A percentile compares a stretch with the other conserved stretches of the same genome.
Evolutionary conservation across 2,329 filamentous ascomycete species (phyloP).

Genomic region (Dendrostoma leiphaemia): DNA sequence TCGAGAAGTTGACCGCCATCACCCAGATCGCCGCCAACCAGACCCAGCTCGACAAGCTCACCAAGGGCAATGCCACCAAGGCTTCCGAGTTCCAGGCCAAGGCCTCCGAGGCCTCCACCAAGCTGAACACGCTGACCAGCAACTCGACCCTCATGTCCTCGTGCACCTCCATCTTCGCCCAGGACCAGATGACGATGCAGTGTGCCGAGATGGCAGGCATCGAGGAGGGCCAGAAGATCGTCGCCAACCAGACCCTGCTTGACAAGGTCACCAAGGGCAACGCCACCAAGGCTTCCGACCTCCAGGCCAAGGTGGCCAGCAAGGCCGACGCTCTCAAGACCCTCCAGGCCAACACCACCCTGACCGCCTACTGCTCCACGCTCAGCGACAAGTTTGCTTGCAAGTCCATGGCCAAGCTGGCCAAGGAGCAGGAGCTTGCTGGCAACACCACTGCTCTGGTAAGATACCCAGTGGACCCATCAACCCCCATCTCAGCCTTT

Average conservation of each 20-base stretch:
- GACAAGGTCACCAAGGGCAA: conserved; percentile 26
- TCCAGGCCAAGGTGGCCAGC: conserved; percentile 24
- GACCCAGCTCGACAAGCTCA: conserved; percentile 31
- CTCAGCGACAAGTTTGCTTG: conserved; percentile 20
- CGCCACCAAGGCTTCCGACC: conserved; percentile 26
- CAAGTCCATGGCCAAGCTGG: conserved; percentile 19
- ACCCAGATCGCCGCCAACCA: conserved; percentile 34
- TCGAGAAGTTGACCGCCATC: conserved; percentile 28
- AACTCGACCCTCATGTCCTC: conserved; percentile 35
- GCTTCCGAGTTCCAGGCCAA: conserved; percentile 35
- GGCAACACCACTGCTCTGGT: conserved; percentile 30
- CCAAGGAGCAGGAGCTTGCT: conserved; percentile 23
- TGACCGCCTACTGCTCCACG: conserved; percentile 24
- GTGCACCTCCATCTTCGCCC: conserved; percentile 32
- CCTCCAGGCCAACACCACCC: conserved; percentile 25
- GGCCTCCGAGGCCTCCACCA: conserved; percentile 28
- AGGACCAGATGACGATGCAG: conserved; percentile 24
- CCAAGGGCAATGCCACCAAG: conserved; percentile 35
- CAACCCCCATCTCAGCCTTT: background rate
- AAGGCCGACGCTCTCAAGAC: conserved; percentile 23
- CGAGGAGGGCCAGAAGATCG: conserved; percentile 25
- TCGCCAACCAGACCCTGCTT: conserved; percentile 26
- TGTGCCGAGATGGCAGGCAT: conserved; percentile 29
- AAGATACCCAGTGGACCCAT: background rate
- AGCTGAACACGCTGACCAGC: conserved; percentile 29